phyloP scores from a whole-genome alignment of 805 yeast genomes.

The Metschnikowia gelsemii region DNA sequence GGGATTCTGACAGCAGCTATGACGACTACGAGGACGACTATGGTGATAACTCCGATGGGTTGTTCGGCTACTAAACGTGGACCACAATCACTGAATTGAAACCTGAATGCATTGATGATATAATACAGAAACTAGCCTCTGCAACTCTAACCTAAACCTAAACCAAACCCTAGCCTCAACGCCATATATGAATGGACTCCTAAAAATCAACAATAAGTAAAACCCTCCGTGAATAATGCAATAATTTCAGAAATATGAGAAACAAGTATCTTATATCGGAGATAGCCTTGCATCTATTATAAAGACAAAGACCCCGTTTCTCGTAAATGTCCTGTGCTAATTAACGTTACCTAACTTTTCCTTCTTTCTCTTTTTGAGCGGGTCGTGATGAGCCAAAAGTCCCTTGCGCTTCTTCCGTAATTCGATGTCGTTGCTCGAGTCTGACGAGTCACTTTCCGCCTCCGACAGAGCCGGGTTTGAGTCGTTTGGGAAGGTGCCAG shows the following conservation, averaged over 20 bases:
- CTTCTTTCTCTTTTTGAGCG: constrained; percentile 9
- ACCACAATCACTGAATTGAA: background rate
- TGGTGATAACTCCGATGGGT: constrained; percentile 58
- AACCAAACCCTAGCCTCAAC: background rate
- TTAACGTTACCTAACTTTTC: background rate
- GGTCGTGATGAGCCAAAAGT: constrained; percentile 5
- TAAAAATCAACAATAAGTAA: too few species aligned
- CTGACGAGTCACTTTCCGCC: constrained; percentile 20
- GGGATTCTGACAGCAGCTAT: constrained; percentile 32
- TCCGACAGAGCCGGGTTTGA: constrained; percentile 20
- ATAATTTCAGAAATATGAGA: too few species aligned
- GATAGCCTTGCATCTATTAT: too few species aligned
- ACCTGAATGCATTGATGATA: constrained; percentile 13
- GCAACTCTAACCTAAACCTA: background rate
- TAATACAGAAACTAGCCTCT: background rate
- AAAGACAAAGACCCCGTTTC: too few species aligned
- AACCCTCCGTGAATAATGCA: too few species aligned
- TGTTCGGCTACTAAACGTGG: constrained; percentile 39
- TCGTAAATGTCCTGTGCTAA: background rate
- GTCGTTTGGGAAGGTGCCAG: constrained; percentile 3
- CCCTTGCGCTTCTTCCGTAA: constrained; percentile 10
- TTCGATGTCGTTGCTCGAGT: constrained; percentile 18
- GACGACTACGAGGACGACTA: constrained; percentile 51
- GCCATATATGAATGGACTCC: background rate
- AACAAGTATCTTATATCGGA: too few species aligned